phyloP scores from a whole-genome alignment of 306 rosid species.

The Trifolium subterraneum region DNA sequence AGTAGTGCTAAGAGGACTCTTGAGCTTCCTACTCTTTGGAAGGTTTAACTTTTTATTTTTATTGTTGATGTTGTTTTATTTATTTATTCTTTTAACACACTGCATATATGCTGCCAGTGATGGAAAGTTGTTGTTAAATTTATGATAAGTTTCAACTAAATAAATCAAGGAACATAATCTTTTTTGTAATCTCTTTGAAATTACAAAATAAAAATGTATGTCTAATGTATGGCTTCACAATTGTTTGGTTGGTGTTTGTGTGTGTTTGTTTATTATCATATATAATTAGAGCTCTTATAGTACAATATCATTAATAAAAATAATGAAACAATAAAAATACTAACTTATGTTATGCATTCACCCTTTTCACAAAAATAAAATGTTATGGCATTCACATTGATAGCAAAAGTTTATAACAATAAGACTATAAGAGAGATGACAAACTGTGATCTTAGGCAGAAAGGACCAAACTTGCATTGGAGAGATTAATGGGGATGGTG shows the following conservation, averaged over 20 bases:
- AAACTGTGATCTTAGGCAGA: too few species aligned
- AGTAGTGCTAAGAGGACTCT: conserved; percentile 33
- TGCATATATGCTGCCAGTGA: background rate
- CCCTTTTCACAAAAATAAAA: background rate
- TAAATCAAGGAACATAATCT: background rate
- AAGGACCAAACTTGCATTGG: too few species aligned
- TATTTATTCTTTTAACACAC: background rate
- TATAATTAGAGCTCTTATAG: background rate
- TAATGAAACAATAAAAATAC: too few species aligned
- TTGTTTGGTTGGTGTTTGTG: background rate
- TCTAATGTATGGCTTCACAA: background rate
- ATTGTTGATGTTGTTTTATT: background rate
- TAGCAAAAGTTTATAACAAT: background rate
- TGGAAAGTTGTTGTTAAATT: background rate
- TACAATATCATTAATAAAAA: background rate
- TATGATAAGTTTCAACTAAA: background rate
- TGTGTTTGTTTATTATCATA: too few species aligned
- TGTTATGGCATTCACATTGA: background rate
- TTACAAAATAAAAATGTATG: background rate
- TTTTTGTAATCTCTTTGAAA: background rate
- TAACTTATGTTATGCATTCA: background rate
- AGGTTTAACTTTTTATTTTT: conserved; percentile 44
- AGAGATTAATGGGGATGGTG: too few species aligned
- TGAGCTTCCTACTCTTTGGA: conserved; percentile 45
- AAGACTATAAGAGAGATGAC: too few species aligned